A percentile compares a stretch with the other conserved stretches of the same genome.
Conservation (phyloP, 768 basidiomycete genomes). For the Leccinum truebloodii region DNA sequence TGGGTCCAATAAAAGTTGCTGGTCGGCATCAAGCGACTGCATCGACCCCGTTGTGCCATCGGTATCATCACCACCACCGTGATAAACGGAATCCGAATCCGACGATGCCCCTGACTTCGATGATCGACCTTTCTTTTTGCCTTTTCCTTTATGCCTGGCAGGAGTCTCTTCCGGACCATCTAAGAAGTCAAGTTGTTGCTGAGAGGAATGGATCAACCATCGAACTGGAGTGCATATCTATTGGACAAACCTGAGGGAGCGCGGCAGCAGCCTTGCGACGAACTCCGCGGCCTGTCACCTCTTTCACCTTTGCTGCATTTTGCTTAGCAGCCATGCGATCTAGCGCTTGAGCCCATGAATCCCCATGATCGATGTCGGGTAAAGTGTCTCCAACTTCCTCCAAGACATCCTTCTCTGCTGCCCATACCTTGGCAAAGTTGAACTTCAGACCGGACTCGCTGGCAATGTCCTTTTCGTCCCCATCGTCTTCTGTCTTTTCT, state of each 20-base stretch:
- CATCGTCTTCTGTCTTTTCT: constrained; percentile 78
- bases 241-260: constrained; percentile 36
- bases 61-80: constrained; percentile 21
- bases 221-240: not conserved
- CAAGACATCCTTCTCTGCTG: constrained; percentile 68
- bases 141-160: constrained; percentile 36
- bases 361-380: constrained; percentile 49
- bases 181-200: constrained; percentile 36
- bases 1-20: constrained; percentile 2
- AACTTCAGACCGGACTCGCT: constrained; percentile 64
- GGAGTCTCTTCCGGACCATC: constrained; percentile 41
- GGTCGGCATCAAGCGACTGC: constrained; percentile 7
- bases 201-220: constrained; percentile 5
- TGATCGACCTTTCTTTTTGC: constrained; percentile 35
- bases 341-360: constrained; percentile 83
- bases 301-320: constrained; percentile 44
- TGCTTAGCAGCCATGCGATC: constrained; percentile 47
- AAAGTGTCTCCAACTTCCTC: constrained; percentile 65
- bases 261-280: constrained; percentile 68
- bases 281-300: constrained; percentile 69
- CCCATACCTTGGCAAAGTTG: constrained; percentile 92
- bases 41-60: constrained; percentile 30
- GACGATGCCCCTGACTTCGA: constrained; percentile 36
- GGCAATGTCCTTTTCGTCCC: constrained; percentile 50
- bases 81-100: constrained; percentile 38